Conservation (phyloP, 176 grass and related monocot species). For the Alloteropsis semialata region DNA sequence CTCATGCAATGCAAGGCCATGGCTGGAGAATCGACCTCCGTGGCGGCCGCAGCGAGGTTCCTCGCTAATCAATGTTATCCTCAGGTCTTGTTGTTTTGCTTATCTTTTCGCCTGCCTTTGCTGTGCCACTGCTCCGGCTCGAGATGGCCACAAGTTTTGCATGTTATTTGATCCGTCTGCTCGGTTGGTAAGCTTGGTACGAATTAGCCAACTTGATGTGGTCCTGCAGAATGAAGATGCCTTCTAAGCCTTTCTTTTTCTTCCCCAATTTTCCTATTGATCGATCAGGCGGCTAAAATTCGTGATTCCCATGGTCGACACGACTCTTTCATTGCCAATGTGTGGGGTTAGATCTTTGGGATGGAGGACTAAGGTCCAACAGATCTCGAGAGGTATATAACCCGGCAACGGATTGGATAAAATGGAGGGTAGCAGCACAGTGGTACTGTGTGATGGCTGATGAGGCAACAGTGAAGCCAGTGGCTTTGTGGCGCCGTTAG, state of each 20-base stretch:
- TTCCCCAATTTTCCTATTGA: not conserved
- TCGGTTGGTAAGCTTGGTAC: not conserved
- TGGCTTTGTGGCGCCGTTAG: no score
- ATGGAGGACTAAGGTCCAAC: no score
- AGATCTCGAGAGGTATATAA: no score
- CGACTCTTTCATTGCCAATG: not conserved
- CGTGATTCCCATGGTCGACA: not conserved
- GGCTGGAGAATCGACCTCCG: conserved; percentile 28
- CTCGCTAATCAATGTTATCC: conserved; percentile 30
- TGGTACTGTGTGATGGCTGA: no score
- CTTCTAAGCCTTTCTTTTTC: not conserved
- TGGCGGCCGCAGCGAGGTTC: conserved; percentile 10
- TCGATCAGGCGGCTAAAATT: not conserved
- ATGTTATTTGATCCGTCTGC: conserved; percentile 20
- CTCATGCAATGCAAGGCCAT: not conserved
- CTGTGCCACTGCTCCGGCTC: not conserved
- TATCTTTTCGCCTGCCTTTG: not conserved
- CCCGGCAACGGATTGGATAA: no score
- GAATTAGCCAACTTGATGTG: not conserved
- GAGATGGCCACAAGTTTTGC: conserved; percentile 13
- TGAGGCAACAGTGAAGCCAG: no score
- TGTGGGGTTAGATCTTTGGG: not conserved
- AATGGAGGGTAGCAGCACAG: no score
- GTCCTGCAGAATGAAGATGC: not conserved
- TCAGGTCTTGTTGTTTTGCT: conserved; percentile 18